Conservation (phyloP, 192 early-diverging fungal genomes). For the Coemansia sp. region DNA sequence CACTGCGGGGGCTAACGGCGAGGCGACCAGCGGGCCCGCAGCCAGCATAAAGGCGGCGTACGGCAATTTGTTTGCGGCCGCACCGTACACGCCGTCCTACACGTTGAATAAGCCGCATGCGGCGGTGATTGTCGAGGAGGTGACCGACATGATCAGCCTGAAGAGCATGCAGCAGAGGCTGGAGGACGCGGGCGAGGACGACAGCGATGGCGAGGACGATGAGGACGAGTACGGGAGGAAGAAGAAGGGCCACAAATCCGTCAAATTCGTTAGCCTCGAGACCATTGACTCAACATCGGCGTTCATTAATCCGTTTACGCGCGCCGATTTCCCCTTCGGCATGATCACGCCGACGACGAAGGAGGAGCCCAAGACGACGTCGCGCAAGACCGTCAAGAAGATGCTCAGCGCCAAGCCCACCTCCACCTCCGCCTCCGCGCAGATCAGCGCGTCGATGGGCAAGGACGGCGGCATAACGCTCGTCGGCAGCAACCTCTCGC, state of each 20-base stretch:
- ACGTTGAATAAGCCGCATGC: constrained; percentile 51
- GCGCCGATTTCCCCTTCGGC: constrained; percentile 49
- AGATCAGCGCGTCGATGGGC: constrained; percentile 39
- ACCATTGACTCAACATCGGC: constrained; percentile 41
- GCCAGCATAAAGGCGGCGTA: constrained; percentile 51
- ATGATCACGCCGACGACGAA: constrained; percentile 17
- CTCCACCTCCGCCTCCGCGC: constrained; percentile 5
- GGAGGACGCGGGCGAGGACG: constrained; percentile 42
- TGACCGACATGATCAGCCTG: constrained; percentile 42
- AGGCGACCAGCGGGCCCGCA: constrained; percentile 32
- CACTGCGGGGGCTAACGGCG: constrained; percentile 18
- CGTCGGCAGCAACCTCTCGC: constrained; percentile 16
- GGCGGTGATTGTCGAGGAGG: constrained; percentile 46
- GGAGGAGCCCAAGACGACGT: constrained; percentile 13
- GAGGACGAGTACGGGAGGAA: constrained; percentile 46
- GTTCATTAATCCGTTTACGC: constrained; percentile 46
- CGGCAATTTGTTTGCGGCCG: constrained; percentile 45
- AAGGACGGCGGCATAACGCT: constrained; percentile 48
- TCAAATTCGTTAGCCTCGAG: constrained; percentile 41
- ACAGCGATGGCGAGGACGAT: constrained; percentile 15
- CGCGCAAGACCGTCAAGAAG: constrained; percentile 44
- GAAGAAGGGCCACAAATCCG: constrained; percentile 25
- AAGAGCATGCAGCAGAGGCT: constrained; percentile 45
- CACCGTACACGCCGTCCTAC: constrained; percentile 48
- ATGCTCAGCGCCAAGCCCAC: constrained; percentile 19